Percentiles rank a stretch among this genome's conserved stretches.
These are phyloP conservation scores for Wickerhamomyces chaumierensis DNA, from an alignment of 805 yeast genomes.

Conservation along the genomic window DNA sequence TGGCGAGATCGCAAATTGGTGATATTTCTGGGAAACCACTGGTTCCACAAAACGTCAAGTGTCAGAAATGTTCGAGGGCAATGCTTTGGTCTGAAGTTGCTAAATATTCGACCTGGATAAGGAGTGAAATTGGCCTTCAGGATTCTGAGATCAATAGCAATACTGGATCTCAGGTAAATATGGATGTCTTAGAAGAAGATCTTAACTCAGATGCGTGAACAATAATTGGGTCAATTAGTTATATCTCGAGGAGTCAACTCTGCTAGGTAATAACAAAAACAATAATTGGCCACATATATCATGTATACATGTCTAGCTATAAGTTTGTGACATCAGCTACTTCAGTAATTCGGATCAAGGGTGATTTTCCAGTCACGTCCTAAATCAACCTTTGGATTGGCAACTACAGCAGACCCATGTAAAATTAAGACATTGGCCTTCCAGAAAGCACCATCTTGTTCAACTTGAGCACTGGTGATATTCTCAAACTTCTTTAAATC, in stretches of 20 bases:
- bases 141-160: not conserved
- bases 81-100: slow-evolving; percentile 21
- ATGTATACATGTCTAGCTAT: too few species aligned
- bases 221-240: too few species aligned
- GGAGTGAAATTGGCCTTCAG: slow-evolving; percentile 5
- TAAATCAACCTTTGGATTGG: slow-evolving; percentile 39
- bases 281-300: too few species aligned
- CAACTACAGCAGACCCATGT: slow-evolving; percentile 22
- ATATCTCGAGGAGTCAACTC: too few species aligned
- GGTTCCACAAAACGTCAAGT: slow-evolving; percentile 19
- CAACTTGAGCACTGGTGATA: slow-evolving; percentile 14
- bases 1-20: slow-evolving; percentile 5
- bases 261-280: too few species aligned
- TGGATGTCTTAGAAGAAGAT: too few species aligned
- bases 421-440: slow-evolving; percentile 18
- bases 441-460: slow-evolving; percentile 30
- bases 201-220: too few species aligned
- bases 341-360: too few species aligned
- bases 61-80: slow-evolving; percentile 19
- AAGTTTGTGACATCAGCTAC: too few species aligned
- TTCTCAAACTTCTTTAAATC: slow-evolving; percentile 3
- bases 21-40: too few species aligned
- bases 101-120: slow-evolving; percentile 15
- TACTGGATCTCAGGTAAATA: too few species aligned
- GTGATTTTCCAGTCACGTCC: slow-evolving; percentile 39